Evolutionary conservation across 345 rosid genomes (phyloP), one percentile per base, ranked within the genome.

Genomic region (Physaria fendleri): DNA sequence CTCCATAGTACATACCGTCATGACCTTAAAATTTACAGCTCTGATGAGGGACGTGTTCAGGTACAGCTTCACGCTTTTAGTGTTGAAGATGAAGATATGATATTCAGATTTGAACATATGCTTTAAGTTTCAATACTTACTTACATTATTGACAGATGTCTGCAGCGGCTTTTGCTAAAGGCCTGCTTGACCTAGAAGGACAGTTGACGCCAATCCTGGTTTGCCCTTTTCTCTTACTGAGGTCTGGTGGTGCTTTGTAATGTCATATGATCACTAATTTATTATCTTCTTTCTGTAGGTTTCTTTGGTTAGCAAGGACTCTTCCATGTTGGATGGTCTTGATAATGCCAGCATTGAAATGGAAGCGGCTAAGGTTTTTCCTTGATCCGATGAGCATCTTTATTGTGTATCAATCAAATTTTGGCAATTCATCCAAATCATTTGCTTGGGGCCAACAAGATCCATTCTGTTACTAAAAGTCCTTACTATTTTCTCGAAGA

Each of bases 21-120:
- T 75, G 99, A 90, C 74, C 89, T 94, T 53, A 94, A 94, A 79
- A 94, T 90, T 68, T 94, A 94, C 81, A 94, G 99, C 77, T 94
- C 97, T 29, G 99, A 94, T 34, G 99, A 94, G 76, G 99, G 99
- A 22, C 96, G 99, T 53, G 99, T 94, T 63, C 99, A 94, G 97
- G 95, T 89, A 81, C 73, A 50, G 28, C 45, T 45, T 33, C 47
- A 39, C 15, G 13, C 17, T 46, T 5, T 18, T 32, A 40, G 52
- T 61, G 33, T 11, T 56, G 64, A 32, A 32, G 33, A 47, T 56
- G 39, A 39, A 30, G 4, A 22, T 39, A 35, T 20, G 12, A 4
- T 45, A 4, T 53, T 23, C 15, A 46, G 38, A 11, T 44, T 33
- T 27, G 32, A 52, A 23, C 17, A 56, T 47, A 34, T 45, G 24